These are phyloP conservation scores for Annulohypoxylon nitens DNA, from an alignment of 495 filamentous ascomycete genomes.

Conservation along the genomic window DNA sequence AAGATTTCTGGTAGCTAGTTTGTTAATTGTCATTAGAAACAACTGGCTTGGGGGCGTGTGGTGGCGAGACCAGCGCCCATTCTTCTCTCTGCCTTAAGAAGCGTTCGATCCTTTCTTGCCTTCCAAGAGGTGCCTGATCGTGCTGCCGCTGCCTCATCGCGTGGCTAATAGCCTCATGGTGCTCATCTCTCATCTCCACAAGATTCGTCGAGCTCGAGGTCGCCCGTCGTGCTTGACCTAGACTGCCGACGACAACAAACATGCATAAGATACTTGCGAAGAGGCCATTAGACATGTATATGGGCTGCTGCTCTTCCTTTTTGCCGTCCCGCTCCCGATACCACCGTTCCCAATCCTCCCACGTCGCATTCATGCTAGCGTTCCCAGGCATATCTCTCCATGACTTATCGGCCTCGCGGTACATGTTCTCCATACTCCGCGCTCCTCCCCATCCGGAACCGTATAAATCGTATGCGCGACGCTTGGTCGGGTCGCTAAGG, in stretches of 20 bases:
- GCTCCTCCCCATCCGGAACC: slow-evolving; percentile 81
- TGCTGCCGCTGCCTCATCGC: slow-evolving; percentile 70
- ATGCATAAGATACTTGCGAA: slow-evolving; percentile 78
- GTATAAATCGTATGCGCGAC: slow-evolving; percentile 83
- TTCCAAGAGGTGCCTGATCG: slow-evolving; percentile 62
- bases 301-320: slow-evolving; percentile 64
- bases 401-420: slow-evolving; percentile 58
- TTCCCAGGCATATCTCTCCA: slow-evolving; percentile 65
- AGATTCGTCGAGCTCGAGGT: slow-evolving; percentile 67
- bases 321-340: slow-evolving; percentile 66
- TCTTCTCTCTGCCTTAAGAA: slow-evolving; percentile 77
- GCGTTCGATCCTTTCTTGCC: slow-evolving; percentile 75
- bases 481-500: slow-evolving; percentile 83
- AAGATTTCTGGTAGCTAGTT: no score
- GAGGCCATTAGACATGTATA: slow-evolving; percentile 78
- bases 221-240: slow-evolving; percentile 76
- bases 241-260: slow-evolving; percentile 72
- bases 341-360: slow-evolving; percentile 99
- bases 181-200: slow-evolving; percentile 71
- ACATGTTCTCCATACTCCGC: slow-evolving; percentile 54
- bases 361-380: slow-evolving; percentile 87
- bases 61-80: slow-evolving; percentile 37
- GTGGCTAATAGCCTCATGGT: slow-evolving; percentile 72
- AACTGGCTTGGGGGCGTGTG: not conserved
- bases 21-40: slow-evolving; percentile 22